These are phyloP conservation scores for Epichloe aotearoae DNA, from an alignment of 2,329 filamentous ascomycete genomes.

Conservation along the genomic window DNA sequence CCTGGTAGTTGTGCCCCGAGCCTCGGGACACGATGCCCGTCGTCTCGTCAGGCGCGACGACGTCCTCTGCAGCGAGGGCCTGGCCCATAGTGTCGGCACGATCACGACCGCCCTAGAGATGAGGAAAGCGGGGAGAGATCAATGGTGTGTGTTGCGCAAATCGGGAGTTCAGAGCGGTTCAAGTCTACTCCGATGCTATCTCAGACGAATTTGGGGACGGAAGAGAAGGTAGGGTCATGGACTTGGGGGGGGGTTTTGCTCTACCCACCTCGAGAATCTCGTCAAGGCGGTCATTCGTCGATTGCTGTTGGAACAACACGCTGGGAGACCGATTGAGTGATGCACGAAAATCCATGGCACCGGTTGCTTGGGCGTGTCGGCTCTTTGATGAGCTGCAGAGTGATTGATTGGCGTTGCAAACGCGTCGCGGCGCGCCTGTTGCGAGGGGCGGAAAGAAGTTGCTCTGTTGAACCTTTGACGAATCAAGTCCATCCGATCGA, in stretches of 20 bases:
- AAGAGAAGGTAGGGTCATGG: background rate
- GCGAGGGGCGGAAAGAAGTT: no score
- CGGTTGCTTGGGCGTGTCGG: background rate
- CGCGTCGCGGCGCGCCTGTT: no score
- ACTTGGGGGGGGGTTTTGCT: no score
- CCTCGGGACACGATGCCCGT: constrained; percentile 26
- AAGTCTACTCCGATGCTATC: no score
- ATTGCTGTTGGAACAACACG: constrained; percentile 14
- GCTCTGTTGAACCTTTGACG: no score
- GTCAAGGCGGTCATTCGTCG: constrained; percentile 28
- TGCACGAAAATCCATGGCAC: background rate
- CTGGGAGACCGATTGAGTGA: background rate
- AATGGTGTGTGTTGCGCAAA: no score
- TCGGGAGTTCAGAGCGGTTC: no score
- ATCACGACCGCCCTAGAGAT: constrained; percentile 25
- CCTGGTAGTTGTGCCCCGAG: constrained; percentile 26
- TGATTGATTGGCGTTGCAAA: no score
- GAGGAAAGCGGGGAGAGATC: background rate
- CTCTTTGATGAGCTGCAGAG: no score
- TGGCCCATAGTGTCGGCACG: constrained; percentile 28
- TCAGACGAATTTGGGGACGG: background rate
- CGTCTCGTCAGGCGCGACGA: constrained; percentile 23
- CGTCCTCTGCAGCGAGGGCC: constrained; percentile 11
- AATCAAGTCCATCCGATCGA: no score
- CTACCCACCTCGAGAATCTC: constrained; percentile 33